Conservation (phyloP, 2,329 filamentous ascomycete genomes). For the Hansfordia pulvinata region DNA sequence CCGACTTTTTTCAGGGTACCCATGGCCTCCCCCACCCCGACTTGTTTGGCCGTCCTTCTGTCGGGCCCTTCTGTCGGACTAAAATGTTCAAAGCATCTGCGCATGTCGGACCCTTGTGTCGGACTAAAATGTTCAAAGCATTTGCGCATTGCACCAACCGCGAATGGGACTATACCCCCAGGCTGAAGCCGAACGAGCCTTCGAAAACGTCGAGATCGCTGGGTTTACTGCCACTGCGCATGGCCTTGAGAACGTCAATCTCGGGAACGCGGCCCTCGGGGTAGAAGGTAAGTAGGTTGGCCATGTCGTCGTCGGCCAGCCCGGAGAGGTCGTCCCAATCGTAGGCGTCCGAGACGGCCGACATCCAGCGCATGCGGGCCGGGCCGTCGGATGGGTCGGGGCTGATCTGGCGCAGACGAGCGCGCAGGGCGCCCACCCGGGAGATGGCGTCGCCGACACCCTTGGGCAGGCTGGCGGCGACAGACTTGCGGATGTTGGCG, state of each 20-base stretch:
- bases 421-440: slow-evolving; percentile 67
- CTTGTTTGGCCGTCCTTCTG: too few species aligned
- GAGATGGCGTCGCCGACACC: slow-evolving; percentile 79
- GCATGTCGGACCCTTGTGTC: too few species aligned
- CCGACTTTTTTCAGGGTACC: too few species aligned
- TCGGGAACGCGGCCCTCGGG: slow-evolving; percentile 37
- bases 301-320: slow-evolving; percentile 76
- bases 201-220: slow-evolving; percentile 41
- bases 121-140: too few species aligned
- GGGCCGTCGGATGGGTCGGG: slow-evolving; percentile 61
- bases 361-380: slow-evolving; percentile 95
- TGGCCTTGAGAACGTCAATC: slow-evolving; percentile 38
- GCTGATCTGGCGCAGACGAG: slow-evolving; percentile 65
- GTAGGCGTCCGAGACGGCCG: slow-evolving; percentile 77
- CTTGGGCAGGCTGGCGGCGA: slow-evolving; percentile 60
- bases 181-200: slow-evolving; percentile 44
- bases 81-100: too few species aligned
- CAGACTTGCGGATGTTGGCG: slow-evolving; percentile 70
- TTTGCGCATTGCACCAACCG: too few species aligned
- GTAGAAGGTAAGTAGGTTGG: slow-evolving; percentile 67
- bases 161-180: too few species aligned
- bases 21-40: too few species aligned
- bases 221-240: slow-evolving; percentile 30
- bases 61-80: too few species aligned
- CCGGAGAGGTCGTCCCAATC: slow-evolving; percentile 71